These are phyloP conservation scores for Eucalyptus cloeziana DNA, from an alignment of 345 rosid species.

Conservation along the genomic window DNA sequence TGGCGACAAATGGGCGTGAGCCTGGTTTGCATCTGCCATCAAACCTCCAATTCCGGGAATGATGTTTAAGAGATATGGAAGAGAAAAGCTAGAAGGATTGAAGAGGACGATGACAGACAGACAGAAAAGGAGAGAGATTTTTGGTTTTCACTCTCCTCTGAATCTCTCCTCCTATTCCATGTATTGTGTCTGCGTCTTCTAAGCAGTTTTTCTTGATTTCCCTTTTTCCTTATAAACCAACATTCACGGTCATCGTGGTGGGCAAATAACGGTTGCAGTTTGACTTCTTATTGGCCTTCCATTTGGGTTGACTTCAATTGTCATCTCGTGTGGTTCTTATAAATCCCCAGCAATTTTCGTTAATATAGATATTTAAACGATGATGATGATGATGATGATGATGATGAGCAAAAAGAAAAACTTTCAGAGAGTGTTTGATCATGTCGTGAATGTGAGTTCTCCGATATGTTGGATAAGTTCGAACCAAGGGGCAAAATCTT, in stretches of 20 bases:
- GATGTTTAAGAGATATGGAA: neutral
- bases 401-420: neutral
- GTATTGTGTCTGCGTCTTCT: neutral
- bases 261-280: neutral
- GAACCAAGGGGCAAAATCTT: neutral
- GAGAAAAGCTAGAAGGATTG: neutral
- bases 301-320: neutral
- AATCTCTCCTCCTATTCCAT: neutral
- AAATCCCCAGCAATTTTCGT: neutral
- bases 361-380: neutral
- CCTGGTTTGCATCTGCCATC: constrained; percentile 3
- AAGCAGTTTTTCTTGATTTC: neutral
- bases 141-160: neutral
- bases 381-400: neutral
- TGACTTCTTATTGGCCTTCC: neutral
- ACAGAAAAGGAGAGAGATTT: neutral
- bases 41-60: neutral
- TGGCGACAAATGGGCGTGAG: constrained; percentile 38
- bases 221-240: neutral
- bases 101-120: neutral
- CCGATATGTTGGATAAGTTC: neutral
- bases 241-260: neutral
- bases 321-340: neutral
- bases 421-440: neutral
- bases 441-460: neutral